Conservation (phyloP, 345 rosid genomes). For the Populus pruinosa region DNA sequence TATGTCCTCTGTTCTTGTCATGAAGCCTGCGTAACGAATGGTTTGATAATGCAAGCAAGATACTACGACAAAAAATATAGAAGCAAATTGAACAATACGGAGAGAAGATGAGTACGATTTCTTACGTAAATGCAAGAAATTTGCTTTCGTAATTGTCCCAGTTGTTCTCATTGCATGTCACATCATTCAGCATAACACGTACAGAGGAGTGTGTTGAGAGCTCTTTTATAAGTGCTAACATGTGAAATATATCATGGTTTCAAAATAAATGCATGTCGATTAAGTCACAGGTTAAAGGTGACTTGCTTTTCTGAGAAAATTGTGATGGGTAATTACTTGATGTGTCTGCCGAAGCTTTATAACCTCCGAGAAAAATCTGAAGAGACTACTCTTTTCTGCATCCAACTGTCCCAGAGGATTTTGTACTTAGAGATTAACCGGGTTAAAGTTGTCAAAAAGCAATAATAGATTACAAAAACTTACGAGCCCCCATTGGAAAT, state of each 20-base stretch:
- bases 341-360: slow-evolving; percentile 58
- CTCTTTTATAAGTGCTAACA: not conserved
- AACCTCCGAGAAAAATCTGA: slow-evolving; percentile 77
- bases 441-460: not conserved
- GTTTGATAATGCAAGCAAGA: not conserved
- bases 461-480: slow-evolving; percentile 8
- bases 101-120: not conserved
- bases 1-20: slow-evolving; percentile 50
- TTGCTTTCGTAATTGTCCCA: slow-evolving; percentile 85
- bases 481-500: slow-evolving; percentile 80
- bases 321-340: slow-evolving; percentile 45
- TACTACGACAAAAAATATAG: not conserved
- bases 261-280: not conserved
- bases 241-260: not conserved
- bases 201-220: slow-evolving; percentile 10
- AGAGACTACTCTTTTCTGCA: slow-evolving; percentile 47
- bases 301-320: slow-evolving; percentile 64
- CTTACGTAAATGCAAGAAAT: slow-evolving; percentile 94
- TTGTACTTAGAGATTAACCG: slow-evolving; percentile 7
- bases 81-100: not conserved
- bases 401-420: slow-evolving; percentile 46
- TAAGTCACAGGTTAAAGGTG: slow-evolving; percentile 5
- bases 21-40: slow-evolving; percentile 57
- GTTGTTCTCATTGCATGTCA: slow-evolving; percentile 92
- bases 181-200: slow-evolving; percentile 46